Evolutionary conservation across 768 basidiomycete species (phyloP), one percentile per base, ranked within the genome.

Genomic region (Pholiota conissans): DNA sequence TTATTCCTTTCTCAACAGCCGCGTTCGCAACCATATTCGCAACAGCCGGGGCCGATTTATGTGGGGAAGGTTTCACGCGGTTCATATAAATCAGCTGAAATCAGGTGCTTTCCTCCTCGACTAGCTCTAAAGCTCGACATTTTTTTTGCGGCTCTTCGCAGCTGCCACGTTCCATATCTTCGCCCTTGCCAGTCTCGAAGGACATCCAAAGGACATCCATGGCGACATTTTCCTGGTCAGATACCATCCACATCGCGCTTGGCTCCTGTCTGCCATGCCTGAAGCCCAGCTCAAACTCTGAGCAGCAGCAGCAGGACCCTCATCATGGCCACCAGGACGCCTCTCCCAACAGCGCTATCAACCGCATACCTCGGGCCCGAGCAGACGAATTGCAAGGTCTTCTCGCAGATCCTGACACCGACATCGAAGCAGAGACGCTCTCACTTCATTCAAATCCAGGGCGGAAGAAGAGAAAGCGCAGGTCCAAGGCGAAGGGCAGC

Each of bases 391-490:
- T 78, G 10, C 67, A 76, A 63, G 79, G 75, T 13, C 71, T 74
- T 32, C 73, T 72, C 55, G 71, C 67, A 63, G 74, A 61, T 70
- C 65, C 63, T 64, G 74, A 62, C 48, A 74, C 73, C n/a, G 83
- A 83, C 59, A 73, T 74, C 7, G 88, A 90, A 52, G 83, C 77
- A 6, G 85, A 86, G 65, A 78, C 79, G 20, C 76, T 89, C 50
- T 89, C 87, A 1, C 66, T 89, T 37, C 87, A 90, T 68, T 87
- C 89, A 6, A 85, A 86, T 63, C 69, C 84, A 5, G 63, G 62
- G 20, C 49, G 63, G 26, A 60, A 56, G 13, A 69, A 62, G 47
- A 69, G 63, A 63, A 69, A 74, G 64, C 57, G 52, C 27, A 65
- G 72, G 59, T 59, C 70, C 60, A 70, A 71, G 68, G 62, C 69